Base-by-base conservation (phyloP, 2,329 filamentous ascomycete species). In the Colletotrichum kahawae region DNA sequence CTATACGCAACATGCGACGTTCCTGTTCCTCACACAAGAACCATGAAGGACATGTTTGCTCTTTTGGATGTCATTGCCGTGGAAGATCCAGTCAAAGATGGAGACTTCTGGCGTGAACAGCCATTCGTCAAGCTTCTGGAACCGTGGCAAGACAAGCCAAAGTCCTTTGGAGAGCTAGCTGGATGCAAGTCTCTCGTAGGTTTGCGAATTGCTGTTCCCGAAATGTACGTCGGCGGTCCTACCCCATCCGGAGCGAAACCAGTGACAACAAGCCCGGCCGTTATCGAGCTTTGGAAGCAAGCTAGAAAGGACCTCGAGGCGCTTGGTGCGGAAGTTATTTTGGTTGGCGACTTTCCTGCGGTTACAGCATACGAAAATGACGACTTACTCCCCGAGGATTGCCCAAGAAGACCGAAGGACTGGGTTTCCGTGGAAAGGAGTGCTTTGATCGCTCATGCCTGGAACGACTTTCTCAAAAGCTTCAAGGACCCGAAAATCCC, bases 1-100 rank as follows among this genome's bases (percentile, higher is more conserved):
- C n/a, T 48, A 48, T 48, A 48, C n/a, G n/a, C 43, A 3, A 48
- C 43, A 21, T 48, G 43, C 43, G 43, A 90, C 79, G 86, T 88
- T 1, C 79, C 89, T 0, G 86, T 88, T 0, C 88, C 88, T 3
- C 87, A 89, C 75, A 86, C 88, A 1, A 81, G 88, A 59, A 87
- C 84, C 0, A 82, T 90, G 34, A 77, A 79, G 12, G 89, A 90
- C 43, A 48, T 48, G n/a, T 13, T 48, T 48, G 43, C 43, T 9
- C 43, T 48, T 48, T 10, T 48, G n/a, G 43, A 48, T 48, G 43
- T 48, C 4, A 48, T 48, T 48, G 43, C 43, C n/a, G n/a, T 48
- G 43, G 10, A 48, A 16, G 43, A 48, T 48, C n/a, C 43, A 21
- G 43, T 48, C 10, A 21, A 4, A 7, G 2, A 48, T 21, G 43